Evolutionary conservation across 225 moss, liverwort and hornwort genomes (phyloP), one percentile per base, ranked within the genome.

Genomic region (Bryoerythrophyllum caledonicum): DNA sequence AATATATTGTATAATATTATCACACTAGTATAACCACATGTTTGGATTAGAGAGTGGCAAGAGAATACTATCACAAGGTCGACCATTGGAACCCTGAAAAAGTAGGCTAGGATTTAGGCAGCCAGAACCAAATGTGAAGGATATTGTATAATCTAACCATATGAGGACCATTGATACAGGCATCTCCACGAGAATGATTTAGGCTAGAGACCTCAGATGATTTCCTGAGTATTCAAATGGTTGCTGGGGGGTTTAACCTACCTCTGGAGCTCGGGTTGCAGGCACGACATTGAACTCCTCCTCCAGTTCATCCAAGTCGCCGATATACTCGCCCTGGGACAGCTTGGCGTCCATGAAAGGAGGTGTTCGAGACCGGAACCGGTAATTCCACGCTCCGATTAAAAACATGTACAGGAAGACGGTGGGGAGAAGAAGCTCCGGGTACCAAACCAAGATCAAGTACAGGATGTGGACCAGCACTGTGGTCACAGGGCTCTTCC

Each of bases 211-310:
- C 34, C 34, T 34, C n/a, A n/a, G n/a, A n/a, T n/a, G n/a, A n/a
- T n/a, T n/a, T n/a, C n/a, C n/a, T n/a, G n/a, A n/a, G n/a, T n/a
- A n/a, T n/a, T n/a, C n/a, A n/a, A n/a, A n/a, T n/a, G 11, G 3
- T 40, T 40, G 11, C 40, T 40, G 40, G 10, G 10, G 6, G 1
- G 7, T n/a, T n/a, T n/a, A n/a, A n/a, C 49, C 3, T 46, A 90
- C 92, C 83, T 86, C 88, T 67, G 92, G 91, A 10, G 94, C 88
- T 80, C 88, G 87, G 15, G 72, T 92, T 28, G 91, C 92, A 1
- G 96, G 94, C 1, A 96, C 87, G 6, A 96, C 94, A 17, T 96
- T 96, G 67, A 96, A 96, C 64, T 96, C 96, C 69, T 96, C 96
- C 79, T 96, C 96, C 32, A 94, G 80, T 69, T 96, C 96, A 65